These are phyloP conservation scores for Chaetomium tenue DNA, from an alignment of 495 filamentous ascomycete genomes.

Conservation along the genomic window DNA sequence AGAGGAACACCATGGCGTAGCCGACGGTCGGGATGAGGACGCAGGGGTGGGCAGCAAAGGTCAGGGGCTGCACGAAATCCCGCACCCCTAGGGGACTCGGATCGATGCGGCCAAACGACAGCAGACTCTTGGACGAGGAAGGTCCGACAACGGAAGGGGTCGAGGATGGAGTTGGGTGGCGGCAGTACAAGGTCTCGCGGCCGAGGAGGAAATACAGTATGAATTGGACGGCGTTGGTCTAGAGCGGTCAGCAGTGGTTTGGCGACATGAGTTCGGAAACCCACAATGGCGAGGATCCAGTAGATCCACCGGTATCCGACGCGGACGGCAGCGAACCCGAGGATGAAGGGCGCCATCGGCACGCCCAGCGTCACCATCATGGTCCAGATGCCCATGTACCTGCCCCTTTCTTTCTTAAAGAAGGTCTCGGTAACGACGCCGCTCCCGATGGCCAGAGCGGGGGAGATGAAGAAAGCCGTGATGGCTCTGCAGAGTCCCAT, in stretches of 20 bases:
- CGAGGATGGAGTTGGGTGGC: neutral
- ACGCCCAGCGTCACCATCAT: constrained; percentile 17
- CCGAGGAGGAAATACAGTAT: constrained; percentile 12
- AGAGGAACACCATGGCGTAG: constrained; percentile 15
- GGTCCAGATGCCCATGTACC: constrained; percentile 13
- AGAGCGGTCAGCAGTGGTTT: neutral
- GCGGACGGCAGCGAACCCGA: constrained; percentile 9
- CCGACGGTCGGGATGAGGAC: constrained; percentile 4
- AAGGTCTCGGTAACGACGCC: constrained; percentile 14
- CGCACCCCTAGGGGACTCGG: neutral
- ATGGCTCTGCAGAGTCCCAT: constrained; percentile 15
- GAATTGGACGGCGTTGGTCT: constrained; percentile 16
- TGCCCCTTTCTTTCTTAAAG: constrained; percentile 11
- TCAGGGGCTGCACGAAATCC: constrained; percentile 10
- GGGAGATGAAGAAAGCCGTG: constrained; percentile 16
- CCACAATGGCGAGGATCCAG: constrained; percentile 12
- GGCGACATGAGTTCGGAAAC: neutral
- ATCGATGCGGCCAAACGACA: constrained; percentile 6
- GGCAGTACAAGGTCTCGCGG: constrained; percentile 6
- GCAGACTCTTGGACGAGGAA: neutral
- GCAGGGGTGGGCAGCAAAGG: constrained; percentile 3
- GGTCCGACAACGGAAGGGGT: neutral
- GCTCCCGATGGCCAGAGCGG: constrained; percentile 8
- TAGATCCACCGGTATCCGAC: constrained; percentile 17
- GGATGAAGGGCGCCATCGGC: constrained; percentile 10